Conservation (phyloP, 495 filamentous ascomycete genomes). For the Daldinia vernicosa region DNA sequence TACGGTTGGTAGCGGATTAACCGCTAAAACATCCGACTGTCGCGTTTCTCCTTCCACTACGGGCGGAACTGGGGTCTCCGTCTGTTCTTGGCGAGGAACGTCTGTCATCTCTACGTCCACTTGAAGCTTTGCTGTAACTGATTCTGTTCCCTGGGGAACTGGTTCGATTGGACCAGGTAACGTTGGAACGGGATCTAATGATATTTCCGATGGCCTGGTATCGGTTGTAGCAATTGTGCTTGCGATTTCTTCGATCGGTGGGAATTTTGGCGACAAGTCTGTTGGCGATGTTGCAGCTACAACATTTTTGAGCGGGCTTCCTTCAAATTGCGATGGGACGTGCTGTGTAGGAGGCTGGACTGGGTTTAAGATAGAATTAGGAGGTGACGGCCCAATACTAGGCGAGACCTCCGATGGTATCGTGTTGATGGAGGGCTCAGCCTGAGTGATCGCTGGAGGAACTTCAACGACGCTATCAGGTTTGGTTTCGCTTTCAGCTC, state of each 20-base stretch:
- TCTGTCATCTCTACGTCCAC: conserved; percentile 34
- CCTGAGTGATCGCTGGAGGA: conserved; percentile 10
- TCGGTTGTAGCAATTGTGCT: background rate
- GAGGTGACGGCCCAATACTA: conserved; percentile 36
- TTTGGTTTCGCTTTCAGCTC: conserved; percentile 41
- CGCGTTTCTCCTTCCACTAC: background rate
- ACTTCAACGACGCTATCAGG: conserved; percentile 41
- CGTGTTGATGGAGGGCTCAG: conserved; percentile 29
- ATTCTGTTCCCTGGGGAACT: background rate
- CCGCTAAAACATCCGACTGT: background rate
- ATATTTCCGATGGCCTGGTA: background rate
- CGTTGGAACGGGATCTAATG: conserved; percentile 2
- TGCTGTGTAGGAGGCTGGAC: conserved; percentile 33
- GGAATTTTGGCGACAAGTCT: conserved; percentile 6
- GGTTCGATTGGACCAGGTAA: background rate
- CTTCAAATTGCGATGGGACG: conserved; percentile 50
- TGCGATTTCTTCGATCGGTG: conserved; percentile 15
- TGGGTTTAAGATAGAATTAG: conserved; percentile 18
- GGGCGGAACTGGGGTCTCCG: background rate
- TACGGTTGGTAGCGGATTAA: background rate
- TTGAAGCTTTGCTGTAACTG: background rate
- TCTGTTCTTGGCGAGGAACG: conserved; percentile 1
- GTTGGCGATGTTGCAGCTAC: conserved; percentile 42
- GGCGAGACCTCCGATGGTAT: conserved; percentile 26
- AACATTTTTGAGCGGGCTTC: conserved; percentile 59